Conservation (phyloP, 2,329 filamentous ascomycete species). For the Colletotrichum siamense region DNA sequence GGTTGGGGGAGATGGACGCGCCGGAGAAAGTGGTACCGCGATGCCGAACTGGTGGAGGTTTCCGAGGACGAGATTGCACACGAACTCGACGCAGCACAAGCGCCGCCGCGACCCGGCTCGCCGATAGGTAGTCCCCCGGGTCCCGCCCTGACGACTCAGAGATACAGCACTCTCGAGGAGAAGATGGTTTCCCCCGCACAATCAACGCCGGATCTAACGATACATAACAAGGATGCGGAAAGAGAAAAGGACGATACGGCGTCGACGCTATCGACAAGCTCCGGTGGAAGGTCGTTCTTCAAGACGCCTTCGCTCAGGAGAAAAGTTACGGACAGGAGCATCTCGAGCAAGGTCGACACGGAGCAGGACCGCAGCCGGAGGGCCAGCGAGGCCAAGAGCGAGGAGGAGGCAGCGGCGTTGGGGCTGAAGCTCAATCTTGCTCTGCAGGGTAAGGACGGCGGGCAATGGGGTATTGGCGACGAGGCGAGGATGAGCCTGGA, state of each 20-base stretch:
- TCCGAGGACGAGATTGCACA: constrained; percentile 33
- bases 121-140: constrained; percentile 11
- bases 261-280: constrained; percentile 55
- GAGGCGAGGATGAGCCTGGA: constrained; percentile 85
- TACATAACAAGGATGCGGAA: constrained; percentile 16
- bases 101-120: not conserved
- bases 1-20: constrained; percentile 96
- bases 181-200: constrained; percentile 38
- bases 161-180: constrained; percentile 41
- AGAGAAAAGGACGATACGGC: constrained; percentile 44
- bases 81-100: constrained; percentile 13
- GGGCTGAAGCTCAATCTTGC: constrained; percentile 54
- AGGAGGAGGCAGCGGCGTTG: constrained; percentile 48
- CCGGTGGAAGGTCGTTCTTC: constrained; percentile 44
- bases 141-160: constrained; percentile 26
- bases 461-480: constrained; percentile 80
- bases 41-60: constrained; percentile 91
- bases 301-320: constrained; percentile 45
- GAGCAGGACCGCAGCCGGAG: constrained; percentile 38
- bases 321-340: constrained; percentile 38
- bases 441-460: constrained; percentile 61
- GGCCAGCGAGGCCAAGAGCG: constrained; percentile 46
- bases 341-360: constrained; percentile 31
- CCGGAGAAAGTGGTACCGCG: constrained; percentile 93
- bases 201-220: constrained; percentile 25